Conservation (phyloP, 805 yeast genomes). For the Yamadazyma endophytica region DNA sequence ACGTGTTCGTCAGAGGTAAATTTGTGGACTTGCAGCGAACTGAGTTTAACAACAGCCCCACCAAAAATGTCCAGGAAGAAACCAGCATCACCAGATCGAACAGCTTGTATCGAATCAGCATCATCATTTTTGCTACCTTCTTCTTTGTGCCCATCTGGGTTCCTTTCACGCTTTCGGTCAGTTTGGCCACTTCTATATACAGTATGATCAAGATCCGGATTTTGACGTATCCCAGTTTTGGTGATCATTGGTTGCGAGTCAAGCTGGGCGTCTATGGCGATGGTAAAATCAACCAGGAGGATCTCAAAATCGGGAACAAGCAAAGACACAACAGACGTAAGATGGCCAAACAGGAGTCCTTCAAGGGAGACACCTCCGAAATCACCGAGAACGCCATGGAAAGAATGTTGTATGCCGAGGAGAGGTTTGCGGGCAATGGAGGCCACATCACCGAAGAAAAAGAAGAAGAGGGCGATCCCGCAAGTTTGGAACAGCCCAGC, state of each 20-base stretch:
- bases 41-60: constrained; percentile 2
- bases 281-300: constrained; percentile 24
- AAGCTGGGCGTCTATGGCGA: constrained; percentile 27
- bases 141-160: constrained; percentile 48
- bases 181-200: constrained; percentile 34
- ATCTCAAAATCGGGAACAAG: constrained; percentile 27
- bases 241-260: constrained; percentile 31
- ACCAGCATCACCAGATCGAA: constrained; percentile 32
- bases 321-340: constrained; percentile 23
- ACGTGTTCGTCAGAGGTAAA: constrained; percentile 37
- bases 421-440: constrained; percentile 16
- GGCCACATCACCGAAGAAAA: constrained; percentile 9
- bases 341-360: constrained; percentile 27
- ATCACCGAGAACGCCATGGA: constrained; percentile 34
- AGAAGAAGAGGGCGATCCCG: constrained; percentile 10
- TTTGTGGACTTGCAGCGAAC: constrained; percentile 49
- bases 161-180: constrained; percentile 38
- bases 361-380: constrained; percentile 39
- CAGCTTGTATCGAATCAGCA: constrained; percentile 16
- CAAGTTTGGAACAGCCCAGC: too few relatives aligned
- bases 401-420: constrained; percentile 33
- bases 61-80: constrained; percentile 30
- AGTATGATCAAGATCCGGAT: constrained; percentile 34
- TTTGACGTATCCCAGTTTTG: constrained; percentile 18
- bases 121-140: constrained; percentile 19